phyloP scores from a whole-genome alignment of 108 stramenopile genomes.

The Cylindrotheca closterium region DNA sequence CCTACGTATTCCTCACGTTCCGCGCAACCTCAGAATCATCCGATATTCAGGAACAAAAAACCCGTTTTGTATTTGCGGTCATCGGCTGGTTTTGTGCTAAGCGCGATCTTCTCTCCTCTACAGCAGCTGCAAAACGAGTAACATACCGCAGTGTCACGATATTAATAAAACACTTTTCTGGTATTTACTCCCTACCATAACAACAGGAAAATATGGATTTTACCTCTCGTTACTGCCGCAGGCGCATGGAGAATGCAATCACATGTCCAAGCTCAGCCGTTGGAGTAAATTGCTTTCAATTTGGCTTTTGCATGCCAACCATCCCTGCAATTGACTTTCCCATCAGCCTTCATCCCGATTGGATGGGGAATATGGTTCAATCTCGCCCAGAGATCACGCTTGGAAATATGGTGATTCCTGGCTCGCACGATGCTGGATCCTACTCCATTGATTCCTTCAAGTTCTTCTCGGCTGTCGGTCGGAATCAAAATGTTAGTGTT shows the following conservation, averaged over 20 bases:
- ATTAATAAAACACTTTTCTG: too few relatives aligned
- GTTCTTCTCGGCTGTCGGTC: constrained; percentile 55
- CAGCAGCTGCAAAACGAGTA: too few relatives aligned
- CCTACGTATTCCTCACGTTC: too few relatives aligned
- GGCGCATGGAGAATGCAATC: constrained; percentile 23
- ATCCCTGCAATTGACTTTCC: constrained; percentile 33
- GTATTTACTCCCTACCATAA: too few relatives aligned
- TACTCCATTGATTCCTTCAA: constrained; percentile 48
- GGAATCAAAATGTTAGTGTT: constrained; percentile 58
- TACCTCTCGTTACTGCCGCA: constrained; percentile 40
- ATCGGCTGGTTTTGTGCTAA: too few relatives aligned
- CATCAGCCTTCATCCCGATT: constrained; percentile 41
- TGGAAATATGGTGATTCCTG: constrained; percentile 53
- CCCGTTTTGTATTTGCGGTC: too few relatives aligned
- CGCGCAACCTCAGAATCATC: too few relatives aligned
- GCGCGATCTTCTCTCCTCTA: too few relatives aligned
- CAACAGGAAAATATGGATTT: constrained; percentile 45
- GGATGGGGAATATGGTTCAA: constrained; percentile 58
- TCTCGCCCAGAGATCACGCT: constrained; percentile 36
- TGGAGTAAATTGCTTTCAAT: constrained; percentile 66
- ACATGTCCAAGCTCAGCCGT: constrained; percentile 53
- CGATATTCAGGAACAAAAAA: too few relatives aligned
- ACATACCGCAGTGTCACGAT: too few relatives aligned
- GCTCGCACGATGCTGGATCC: constrained; percentile 67
- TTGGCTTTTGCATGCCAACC: constrained; percentile 50